Base-by-base conservation (phyloP, 164 flowering plant species). In the Chloranthus sessilifolius region DNA sequence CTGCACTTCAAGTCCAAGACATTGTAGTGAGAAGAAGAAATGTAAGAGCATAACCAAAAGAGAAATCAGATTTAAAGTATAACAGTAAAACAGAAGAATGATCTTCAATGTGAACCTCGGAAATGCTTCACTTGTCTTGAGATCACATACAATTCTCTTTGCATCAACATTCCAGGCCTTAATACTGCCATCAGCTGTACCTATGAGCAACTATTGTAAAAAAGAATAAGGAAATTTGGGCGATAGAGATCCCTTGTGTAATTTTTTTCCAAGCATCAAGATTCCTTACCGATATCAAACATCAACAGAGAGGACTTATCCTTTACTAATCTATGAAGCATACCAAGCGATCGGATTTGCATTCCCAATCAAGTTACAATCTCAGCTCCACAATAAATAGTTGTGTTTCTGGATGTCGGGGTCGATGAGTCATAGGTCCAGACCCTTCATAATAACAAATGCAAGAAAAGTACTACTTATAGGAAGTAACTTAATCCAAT, bases 131-230 rank as follows among this genome's bases (percentile, higher is more conserved):
- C 73, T 70, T 35, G 96, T 81, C 61, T 55, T 75, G 47, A 91
- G 82, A 74, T 91, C 96, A 66, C 98, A 91, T 15, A 87, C 96
- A 60, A 91, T 96, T 71, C 96, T 77, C 72, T 91, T 91, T 55
- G 98, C 95, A 77, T 91, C 98, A 58, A 79, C 98, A 73, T 91
- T 91, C 98, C 98, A 91, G 56, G 98, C 96, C 71, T 91, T 91
- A 55, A 91, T 81, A 56, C 96, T 87, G 27, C 89, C 88, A 79
- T 81, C 78, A 63, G 88, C 83, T 61, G 96, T 87, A 58, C 96
- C 98, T 59, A 91, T 87, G 64, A 91, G 88, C 68, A 87, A 90
- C 98, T 91, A 76, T 65, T 59, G 48, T 65, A 61, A 70, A 72
- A 55, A 67, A 55, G 54, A 71, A 73, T 48, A 21, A 61, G 36